Percentiles rank a stretch among this genome's conserved stretches.
phyloP scores from a whole-genome alignment of 495 filamentous ascomycete species.

The Hypoxylon lienhwacheense region DNA sequence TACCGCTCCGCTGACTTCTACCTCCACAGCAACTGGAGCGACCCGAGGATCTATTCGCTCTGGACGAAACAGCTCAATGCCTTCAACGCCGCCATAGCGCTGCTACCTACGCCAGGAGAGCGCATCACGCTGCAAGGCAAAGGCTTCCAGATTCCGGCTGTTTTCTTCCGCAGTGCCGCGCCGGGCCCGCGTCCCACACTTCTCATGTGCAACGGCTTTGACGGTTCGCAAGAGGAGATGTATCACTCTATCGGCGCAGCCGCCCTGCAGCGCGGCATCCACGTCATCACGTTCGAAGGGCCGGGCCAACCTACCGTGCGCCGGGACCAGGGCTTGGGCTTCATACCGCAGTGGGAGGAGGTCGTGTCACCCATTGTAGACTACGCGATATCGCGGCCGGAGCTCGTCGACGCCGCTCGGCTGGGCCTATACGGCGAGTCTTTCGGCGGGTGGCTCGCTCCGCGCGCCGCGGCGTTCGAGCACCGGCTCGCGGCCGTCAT shows the following conservation, averaged over 20 bases:
- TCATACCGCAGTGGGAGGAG: slow-evolving; percentile 54
- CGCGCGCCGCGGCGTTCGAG: slow-evolving; percentile 49
- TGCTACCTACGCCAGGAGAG: slow-evolving; percentile 43
- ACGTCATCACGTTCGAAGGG: slow-evolving; percentile 53
- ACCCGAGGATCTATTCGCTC: slow-evolving; percentile 54
- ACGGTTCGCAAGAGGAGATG: slow-evolving; percentile 50
- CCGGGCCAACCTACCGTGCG: slow-evolving; percentile 52
- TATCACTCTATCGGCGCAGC: slow-evolving; percentile 41
- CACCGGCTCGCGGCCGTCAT: slow-evolving; percentile 47
- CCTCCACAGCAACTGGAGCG: slow-evolving; percentile 45
- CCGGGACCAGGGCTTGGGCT: slow-evolving; percentile 49
- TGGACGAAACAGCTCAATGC: slow-evolving; percentile 70
- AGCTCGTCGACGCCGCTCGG: slow-evolving; percentile 33
- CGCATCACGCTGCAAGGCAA: slow-evolving; percentile 39
- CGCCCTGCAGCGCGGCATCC: slow-evolving; percentile 49
- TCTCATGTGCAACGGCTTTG: slow-evolving; percentile 47
- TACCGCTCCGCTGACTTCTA: slow-evolving; percentile 50
- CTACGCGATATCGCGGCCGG: slow-evolving; percentile 36
- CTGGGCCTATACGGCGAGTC: slow-evolving; percentile 44
- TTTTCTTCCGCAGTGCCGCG: slow-evolving; percentile 33
- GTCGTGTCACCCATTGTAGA: slow-evolving; percentile 51
- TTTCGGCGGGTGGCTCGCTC: slow-evolving; percentile 45
- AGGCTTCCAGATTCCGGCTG: slow-evolving; percentile 39
- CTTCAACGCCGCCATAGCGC: slow-evolving; percentile 59
- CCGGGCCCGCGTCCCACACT: slow-evolving; percentile 39